Base-by-base conservation (phyloP, 768 basidiomycete genomes). In the Tricholoma flavovirens region DNA sequence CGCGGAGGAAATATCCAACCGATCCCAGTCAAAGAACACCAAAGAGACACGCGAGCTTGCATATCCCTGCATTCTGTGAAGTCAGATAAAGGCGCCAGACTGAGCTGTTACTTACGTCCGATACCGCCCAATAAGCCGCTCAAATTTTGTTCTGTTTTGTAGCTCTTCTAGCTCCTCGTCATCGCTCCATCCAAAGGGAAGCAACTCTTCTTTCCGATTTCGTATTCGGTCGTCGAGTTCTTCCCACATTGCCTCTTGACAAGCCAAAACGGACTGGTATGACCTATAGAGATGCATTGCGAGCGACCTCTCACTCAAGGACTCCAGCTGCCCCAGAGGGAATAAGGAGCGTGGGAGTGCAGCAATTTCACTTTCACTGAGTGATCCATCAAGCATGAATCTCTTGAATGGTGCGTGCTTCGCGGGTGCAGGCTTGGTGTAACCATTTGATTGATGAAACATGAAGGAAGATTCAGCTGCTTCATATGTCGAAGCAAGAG, bases 241-340 rank as follows among this genome's bases (percentile, higher is more conserved):
- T 58, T 87, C 86, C 86, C 86, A 88, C 84, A 88, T 86, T 26
- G 84, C 80, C 63, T 88, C 87, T 66, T 84, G 80, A 60, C 83
- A 86, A 11, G 83, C 84, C 11, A 86, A 66, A 7, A 88, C 82
- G 17, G 70, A 67, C 60, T 83, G 79, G 58, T 80, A 87, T n/a
- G 82, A 79, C 58, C 77, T 74, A 62, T 86, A 82, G 3, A 88
- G 75, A 55, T 88, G 86, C 83, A 88, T 86, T 0, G 85, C 84
- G 26, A 86, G 74, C 1, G 83, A 83, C 43, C 83, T 77, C 53
- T 85, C 81, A 56, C 71, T 82, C 59, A 86, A 65, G 24, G 67
- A 67, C 54, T 70, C 69, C 4, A 85, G 68, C 53, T 75, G 75
- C 29, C 76, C 74, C 19, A 74, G 60, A 1, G 76, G 69, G 32